Evolutionary conservation across 176 grass and related monocot genomes (phyloP), one percentile per base, ranked within the genome.

Genomic region (Musa acuminata): DNA sequence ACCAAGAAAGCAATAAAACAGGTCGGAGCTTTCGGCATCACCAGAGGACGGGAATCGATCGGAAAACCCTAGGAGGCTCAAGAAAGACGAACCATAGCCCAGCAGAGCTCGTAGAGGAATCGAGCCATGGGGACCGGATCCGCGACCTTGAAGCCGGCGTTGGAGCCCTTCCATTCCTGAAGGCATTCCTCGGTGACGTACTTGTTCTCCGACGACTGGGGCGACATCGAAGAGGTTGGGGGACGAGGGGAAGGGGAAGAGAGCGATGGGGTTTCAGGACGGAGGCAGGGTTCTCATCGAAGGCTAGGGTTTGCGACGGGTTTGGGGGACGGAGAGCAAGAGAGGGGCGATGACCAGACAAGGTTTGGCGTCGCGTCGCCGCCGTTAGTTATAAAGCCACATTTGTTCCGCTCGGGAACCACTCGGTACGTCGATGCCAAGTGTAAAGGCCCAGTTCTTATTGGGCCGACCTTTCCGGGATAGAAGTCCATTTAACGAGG

Each of bases 101-200:
- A 99, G 86, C 96, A 99, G 65, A 99, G 84, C 77, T 99, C 96
- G 83, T 87, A 99, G 84, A 99, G 96, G 83, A 99, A 99, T 53
- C 91, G 91, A 59, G 73, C 50, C 90, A 99, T 89, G 54, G 90
- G 90, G 55, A 99, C 95, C 49, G 90, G 91, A 89, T 99, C 91
- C 55, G 88, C 48, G 54, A 87, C 21, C 57, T 84, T 86, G 84
- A 82, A 89, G 76, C 82, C 55, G 49, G 65, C 73, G 77, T 74
- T 79, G 43, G 90, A 72, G 80, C 73, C 78, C 90, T 94, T 99
- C 95, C 95, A 99, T 75, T 99, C 88, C 74, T 64, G 86, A 78
- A 99, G 88, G 82, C 95, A 85, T 64, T 91, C 95, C 72, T 89
- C 82, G 49, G 88, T 89, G 63, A 99, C 73, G 84, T 86, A 76